Percentiles rank a stretch among this genome's conserved stretches.
Evolutionary conservation across 805 yeast species (phyloP).

Genomic region (Candida piceae): DNA sequence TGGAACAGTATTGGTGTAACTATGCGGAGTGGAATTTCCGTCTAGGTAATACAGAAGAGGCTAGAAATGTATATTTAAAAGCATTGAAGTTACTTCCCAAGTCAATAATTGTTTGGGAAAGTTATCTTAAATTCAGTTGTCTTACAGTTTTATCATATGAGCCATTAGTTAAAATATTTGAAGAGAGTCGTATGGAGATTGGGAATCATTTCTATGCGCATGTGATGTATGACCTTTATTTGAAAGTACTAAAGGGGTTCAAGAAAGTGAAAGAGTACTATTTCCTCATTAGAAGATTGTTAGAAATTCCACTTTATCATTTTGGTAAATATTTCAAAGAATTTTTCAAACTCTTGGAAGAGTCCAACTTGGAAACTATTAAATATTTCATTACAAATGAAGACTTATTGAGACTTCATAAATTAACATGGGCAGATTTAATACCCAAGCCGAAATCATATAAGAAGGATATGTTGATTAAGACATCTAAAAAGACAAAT

Average conservation of each 20-base stretch:
- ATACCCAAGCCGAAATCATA: constrained; percentile 4
- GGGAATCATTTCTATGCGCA: constrained; percentile 49
- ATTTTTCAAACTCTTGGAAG: constrained; percentile 32
- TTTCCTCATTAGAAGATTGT: constrained; percentile 39
- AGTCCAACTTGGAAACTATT: constrained; percentile 24
- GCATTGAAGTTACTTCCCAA: constrained; percentile 37
- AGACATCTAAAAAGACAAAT: neutral
- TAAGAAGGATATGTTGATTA: too few species aligned
- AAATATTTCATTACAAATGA: constrained; percentile 21
- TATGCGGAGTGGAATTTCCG: constrained; percentile 45
- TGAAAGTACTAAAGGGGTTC: constrained; percentile 35
- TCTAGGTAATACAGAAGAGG: constrained; percentile 36
- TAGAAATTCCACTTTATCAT: constrained; percentile 55
- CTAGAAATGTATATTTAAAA: constrained; percentile 33
- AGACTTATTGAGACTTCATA: constrained; percentile 17
- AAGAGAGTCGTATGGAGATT: constrained; percentile 41
- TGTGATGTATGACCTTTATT: constrained; percentile 47
- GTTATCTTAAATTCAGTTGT: constrained; percentile 38
- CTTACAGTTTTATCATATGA: constrained; percentile 27
- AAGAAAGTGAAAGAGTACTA: constrained; percentile 29
- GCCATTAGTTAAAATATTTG: constrained; percentile 35
- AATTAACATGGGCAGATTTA: constrained; percentile 22
- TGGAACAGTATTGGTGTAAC: constrained; percentile 55
- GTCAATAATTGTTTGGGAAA: constrained; percentile 48
- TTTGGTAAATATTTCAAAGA: constrained; percentile 42